phyloP scores from a whole-genome alignment of 306 rosid genomes.

The Alnus glutinosa region DNA sequence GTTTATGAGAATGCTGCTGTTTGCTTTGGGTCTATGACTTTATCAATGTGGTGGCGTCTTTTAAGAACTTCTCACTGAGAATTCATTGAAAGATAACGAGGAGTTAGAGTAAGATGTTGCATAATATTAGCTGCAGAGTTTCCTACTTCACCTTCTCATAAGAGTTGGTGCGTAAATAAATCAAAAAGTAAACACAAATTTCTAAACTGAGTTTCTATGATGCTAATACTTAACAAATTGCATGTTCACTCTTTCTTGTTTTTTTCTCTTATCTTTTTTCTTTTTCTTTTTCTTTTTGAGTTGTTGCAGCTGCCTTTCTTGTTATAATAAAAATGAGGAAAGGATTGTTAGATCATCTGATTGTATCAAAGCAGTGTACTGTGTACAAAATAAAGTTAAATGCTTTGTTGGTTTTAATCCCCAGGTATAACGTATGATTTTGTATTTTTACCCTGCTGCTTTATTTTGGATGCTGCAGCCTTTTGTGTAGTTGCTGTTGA shows the following conservation, averaged over 20 bases:
- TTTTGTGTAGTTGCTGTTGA: constrained; percentile 86
- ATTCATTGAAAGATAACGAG: too few species aligned
- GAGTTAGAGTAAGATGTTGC: background rate
- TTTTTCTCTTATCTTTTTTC: too few species aligned
- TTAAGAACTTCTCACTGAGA: background rate
- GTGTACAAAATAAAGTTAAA: background rate
- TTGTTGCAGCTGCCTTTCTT: background rate
- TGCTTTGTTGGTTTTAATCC: background rate
- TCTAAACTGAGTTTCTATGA: background rate
- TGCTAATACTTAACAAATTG: background rate
- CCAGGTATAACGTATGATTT: background rate
- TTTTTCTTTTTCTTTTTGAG: background rate
- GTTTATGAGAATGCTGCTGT: background rate
- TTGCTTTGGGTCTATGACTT: background rate
- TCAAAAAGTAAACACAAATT: background rate
- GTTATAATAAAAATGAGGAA: background rate
- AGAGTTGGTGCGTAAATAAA: background rate
- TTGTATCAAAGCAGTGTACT: background rate
- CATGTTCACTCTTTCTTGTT: background rate
- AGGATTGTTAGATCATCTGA: background rate
- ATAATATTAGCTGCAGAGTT: background rate
- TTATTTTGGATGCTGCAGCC: constrained; percentile 51
- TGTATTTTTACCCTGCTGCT: constrained; percentile 9
- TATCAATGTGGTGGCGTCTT: background rate
- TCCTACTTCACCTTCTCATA: background rate